Evolutionary conservation across 495 filamentous ascomycete genomes (phyloP), one percentile per base, ranked within the genome.

Genomic region (Hyaloscypha hepaticicola): DNA sequence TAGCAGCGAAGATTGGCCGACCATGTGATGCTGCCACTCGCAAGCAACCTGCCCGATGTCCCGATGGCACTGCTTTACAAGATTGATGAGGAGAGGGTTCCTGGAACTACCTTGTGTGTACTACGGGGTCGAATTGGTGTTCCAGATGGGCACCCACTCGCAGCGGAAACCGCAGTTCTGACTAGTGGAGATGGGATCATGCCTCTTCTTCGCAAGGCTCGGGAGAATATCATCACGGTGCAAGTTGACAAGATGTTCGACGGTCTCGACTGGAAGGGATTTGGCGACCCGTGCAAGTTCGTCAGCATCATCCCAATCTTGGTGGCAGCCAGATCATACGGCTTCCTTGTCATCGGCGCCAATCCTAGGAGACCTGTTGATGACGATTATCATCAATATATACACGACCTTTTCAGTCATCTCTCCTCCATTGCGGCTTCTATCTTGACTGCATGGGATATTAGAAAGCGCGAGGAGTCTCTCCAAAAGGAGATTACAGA

Each of bases 381-480:
- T 29, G 57, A 65, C 22, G 53, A 67, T 27, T 49, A 70, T 24
- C 2, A 56, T 5, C 34, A 65, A 19, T 69, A 66, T 22, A 63
- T 66, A 48, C 4, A 55, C 19, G 60, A 66, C 48, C 31, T 69
- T n/a, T n/a, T n/a, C n/a, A n/a, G 8, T 50, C 55, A 3, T 38
- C 59, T 66, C 2, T 84, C 84, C 7, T 88, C 87, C 0, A 83
- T 90, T 88, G 7, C 90, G 91, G 51, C 76, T 90, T 51, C 89
- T 90, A 73, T 92, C 29, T 16, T 59, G 5, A 63, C 88, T 71
- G 87, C 88, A 1, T 90, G 93, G 65, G 89, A 92, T 72, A 92
- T 92, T 25, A 72, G 81, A 16, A 81, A 77, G 3, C 56, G 67
- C 4, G 26, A 21, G 1, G 45, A 59, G 27, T 38, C 25, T 2